Evolutionary conservation across 306 rosid genomes (phyloP), one percentile per base, ranked within the genome.

Genomic region (Quercus mongolica): DNA sequence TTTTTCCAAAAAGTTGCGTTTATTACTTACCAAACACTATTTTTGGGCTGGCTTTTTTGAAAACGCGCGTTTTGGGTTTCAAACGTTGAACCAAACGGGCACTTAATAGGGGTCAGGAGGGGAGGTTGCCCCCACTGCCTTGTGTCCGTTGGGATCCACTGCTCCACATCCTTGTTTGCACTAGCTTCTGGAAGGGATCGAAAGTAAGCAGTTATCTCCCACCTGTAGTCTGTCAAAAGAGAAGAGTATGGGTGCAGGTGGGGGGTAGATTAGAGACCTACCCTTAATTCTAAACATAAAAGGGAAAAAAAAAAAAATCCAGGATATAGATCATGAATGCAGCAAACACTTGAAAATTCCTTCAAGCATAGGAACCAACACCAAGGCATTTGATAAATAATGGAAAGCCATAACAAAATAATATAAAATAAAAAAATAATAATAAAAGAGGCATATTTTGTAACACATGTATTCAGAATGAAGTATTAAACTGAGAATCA

Each of bases 41-140:
- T n/a, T n/a, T n/a, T n/a, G n/a, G n/a, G n/a, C n/a, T n/a, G n/a
- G n/a, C n/a, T n/a, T n/a, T n/a, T n/a, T n/a, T n/a, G n/a, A n/a
- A n/a, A n/a, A n/a, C n/a, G n/a, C n/a, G n/a, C n/a, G n/a, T n/a
- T n/a, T n/a, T n/a, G n/a, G n/a, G n/a, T n/a, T n/a, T n/a, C n/a
- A n/a, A n/a, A n/a, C n/a, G n/a, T n/a, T n/a, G n/a, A n/a, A n/a
- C n/a, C n/a, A n/a, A n/a, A n/a, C n/a, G n/a, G n/a, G n/a, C n/a
- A n/a, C n/a, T n/a, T n/a, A n/a, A 92, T 89, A 55, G 94, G 96
- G 21, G 90, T 88, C 77, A 89, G 88, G 49, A 89, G 81, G 44
- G 91, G 92, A 73, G 96, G 98, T 71, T 89, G 93, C 35, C 85
- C 89, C 99, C 99, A 91, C 74, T 85, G 99, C 76, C 88, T 90